Evolutionary conservation across 2,329 filamentous ascomycete species (phyloP).

Genomic region (Fusarium armeniacum): DNA sequence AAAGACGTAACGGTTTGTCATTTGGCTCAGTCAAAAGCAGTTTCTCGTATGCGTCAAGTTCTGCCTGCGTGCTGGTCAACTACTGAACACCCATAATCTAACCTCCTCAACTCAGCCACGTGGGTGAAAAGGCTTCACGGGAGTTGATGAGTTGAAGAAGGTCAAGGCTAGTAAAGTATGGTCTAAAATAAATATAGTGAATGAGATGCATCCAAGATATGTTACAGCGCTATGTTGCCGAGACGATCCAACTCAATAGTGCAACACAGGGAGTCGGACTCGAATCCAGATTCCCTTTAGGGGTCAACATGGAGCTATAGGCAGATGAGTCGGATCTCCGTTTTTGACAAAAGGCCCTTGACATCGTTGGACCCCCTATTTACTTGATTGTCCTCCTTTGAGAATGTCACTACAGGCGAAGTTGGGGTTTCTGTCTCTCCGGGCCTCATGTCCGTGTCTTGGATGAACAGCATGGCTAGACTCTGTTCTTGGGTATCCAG

Average conservation of each 20-base stretch:
- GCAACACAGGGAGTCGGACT: background rate
- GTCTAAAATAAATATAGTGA: background rate
- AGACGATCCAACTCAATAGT: background rate
- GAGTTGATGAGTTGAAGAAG: background rate
- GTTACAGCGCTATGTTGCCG: background rate
- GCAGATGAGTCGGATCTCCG: background rate
- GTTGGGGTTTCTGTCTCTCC: slow-evolving; percentile 1
- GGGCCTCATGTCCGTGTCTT: slow-evolving; percentile 6
- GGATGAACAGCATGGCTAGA: slow-evolving; percentile 2
- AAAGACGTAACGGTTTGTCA: background rate
- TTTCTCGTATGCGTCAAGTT: background rate
- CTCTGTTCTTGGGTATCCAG: slow-evolving; percentile 3
- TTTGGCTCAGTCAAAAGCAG: background rate
- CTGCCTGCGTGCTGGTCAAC: background rate
- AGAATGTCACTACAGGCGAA: slow-evolving; percentile 5
- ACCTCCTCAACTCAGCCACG: background rate
- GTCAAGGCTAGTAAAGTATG: background rate
- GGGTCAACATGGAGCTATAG: background rate
- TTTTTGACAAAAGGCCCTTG: background rate
- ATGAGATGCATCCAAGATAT: background rate
- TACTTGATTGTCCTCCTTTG: background rate
- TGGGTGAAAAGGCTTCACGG: background rate
- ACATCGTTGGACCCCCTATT: background rate
- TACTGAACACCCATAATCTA: background rate
- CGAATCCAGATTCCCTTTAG: background rate